Evolutionary conservation across 208 protist genomes (phyloP).

Genomic region (Leishmania mexicana): DNA sequence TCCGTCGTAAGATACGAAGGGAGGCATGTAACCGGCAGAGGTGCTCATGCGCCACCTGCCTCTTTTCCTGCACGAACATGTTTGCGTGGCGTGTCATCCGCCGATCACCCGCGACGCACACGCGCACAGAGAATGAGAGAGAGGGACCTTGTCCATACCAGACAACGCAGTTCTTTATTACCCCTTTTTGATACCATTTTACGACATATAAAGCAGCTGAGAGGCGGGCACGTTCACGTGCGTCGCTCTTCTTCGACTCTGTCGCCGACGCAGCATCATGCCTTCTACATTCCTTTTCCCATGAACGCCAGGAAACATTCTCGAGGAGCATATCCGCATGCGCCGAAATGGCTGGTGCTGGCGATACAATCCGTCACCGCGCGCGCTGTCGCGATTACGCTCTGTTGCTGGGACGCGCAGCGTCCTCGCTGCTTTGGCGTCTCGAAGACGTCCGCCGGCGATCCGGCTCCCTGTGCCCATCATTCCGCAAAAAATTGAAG

Average conservation of each 20-base stretch:
- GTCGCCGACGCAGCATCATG: no score
- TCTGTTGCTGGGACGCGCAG: constrained; percentile 1
- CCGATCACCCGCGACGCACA: neutral
- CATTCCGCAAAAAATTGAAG: neutral
- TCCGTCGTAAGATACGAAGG: neutral
- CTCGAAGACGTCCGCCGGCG: constrained; percentile 3
- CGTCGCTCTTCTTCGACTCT: no score
- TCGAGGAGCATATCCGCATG: constrained; percentile 21
- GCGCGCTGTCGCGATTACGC: constrained; percentile 1
- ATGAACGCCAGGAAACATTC: constrained; percentile 4
- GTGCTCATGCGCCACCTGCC: neutral
- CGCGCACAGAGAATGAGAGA: neutral
- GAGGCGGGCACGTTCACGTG: no score
- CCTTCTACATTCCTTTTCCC: neutral
- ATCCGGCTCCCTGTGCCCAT: neutral
- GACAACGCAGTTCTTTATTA: neutral
- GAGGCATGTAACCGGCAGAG: neutral
- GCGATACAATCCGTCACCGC: constrained; percentile 11
- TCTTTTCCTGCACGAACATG: neutral
- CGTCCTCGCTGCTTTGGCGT: constrained; percentile 5
- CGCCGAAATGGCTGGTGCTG: constrained; percentile 6
- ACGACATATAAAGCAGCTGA: no score
- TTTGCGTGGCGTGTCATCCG: neutral
- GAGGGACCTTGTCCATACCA: neutral
- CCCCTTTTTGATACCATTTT: no score